Evolutionary conservation across 305 asterid genomes (phyloP).

Genomic region (Ajuga reptans): DNA sequence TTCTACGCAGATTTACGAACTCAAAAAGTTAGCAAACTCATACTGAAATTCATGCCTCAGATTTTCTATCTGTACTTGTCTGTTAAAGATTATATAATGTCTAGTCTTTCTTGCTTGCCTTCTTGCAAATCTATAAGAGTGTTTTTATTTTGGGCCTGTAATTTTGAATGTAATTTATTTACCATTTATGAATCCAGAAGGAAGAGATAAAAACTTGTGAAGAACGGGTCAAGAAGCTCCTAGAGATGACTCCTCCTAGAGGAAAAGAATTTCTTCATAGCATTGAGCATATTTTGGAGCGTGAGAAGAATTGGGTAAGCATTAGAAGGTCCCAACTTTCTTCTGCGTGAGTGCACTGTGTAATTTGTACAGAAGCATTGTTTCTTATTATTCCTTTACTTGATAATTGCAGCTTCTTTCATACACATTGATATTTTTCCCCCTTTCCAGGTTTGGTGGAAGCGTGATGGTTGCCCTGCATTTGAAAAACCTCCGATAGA

Average conservation of each 20-base stretch:
- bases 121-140: constrained; percentile 1
- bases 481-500: constrained; percentile 77
- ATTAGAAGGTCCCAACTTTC: constrained; percentile 8
- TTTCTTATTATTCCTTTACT: neutral
- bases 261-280: constrained; percentile 83
- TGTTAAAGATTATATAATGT: neutral
- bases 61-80: neutral
- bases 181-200: constrained; percentile 44
- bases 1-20: neutral
- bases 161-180: constrained; percentile 13
- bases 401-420: constrained; percentile 4
- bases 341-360: constrained; percentile 9
- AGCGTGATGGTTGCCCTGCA: constrained; percentile 95
- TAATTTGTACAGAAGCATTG: constrained; percentile 10
- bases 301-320: constrained; percentile 95
- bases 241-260: constrained; percentile 81
- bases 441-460: constrained; percentile 88
- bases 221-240: constrained; percentile 85
- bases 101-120: neutral
- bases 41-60: neutral
- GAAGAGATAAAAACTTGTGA: constrained; percentile 75
- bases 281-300: constrained; percentile 91
- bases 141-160: constrained; percentile 10
- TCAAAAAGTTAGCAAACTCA: neutral
- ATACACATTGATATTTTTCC: constrained; percentile 11